Evolutionary conservation across 2,329 filamentous ascomycete genomes (phyloP).

Genomic region (Pseudogymnoascus sp.): DNA sequence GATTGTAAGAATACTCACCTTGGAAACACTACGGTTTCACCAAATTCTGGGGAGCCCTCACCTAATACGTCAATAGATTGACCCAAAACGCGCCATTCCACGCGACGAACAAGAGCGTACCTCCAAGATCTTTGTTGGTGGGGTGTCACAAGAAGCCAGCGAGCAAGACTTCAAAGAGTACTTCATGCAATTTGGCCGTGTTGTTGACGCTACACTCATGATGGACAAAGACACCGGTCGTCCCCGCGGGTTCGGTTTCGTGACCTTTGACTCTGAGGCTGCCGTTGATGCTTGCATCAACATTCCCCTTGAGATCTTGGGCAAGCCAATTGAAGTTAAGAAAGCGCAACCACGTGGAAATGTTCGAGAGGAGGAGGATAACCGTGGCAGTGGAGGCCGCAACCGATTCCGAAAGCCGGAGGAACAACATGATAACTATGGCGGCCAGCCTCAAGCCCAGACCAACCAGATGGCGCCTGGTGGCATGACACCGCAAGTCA

Average conservation of each 20-base stretch:
- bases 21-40: conserved; percentile 8
- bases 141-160: conserved; percentile 93
- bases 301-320: conserved; percentile 79
- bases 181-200: conserved; percentile 91
- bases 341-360: conserved; percentile 94
- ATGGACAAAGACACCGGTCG: conserved; percentile 99
- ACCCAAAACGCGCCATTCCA: conserved; percentile 94
- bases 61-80: conserved; percentile 55
- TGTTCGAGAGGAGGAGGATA: conserved; percentile 79
- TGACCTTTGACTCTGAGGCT: conserved; percentile 93
- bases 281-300: conserved; percentile 88
- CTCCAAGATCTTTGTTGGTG: conserved; percentile 96
- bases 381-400: conserved; percentile 44
- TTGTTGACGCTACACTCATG: conserved; percentile 96
- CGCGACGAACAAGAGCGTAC: conserved; percentile 97
- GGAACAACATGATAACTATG: conserved; percentile 35
- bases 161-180: conserved; percentile 95
- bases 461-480: conserved; percentile 33
- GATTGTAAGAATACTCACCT: conserved; percentile 60
- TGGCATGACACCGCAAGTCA: conserved; percentile 89
- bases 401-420: conserved; percentile 49
- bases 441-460: conserved; percentile 28
- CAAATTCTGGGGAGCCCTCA: not conserved
- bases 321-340: conserved; percentile 96
- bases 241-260: conserved; percentile 92